Evolutionary conservation across 257 asterid genomes (phyloP), one percentile per base, ranked within the genome.

Genomic region (Dorcoceras hygrometricum): DNA sequence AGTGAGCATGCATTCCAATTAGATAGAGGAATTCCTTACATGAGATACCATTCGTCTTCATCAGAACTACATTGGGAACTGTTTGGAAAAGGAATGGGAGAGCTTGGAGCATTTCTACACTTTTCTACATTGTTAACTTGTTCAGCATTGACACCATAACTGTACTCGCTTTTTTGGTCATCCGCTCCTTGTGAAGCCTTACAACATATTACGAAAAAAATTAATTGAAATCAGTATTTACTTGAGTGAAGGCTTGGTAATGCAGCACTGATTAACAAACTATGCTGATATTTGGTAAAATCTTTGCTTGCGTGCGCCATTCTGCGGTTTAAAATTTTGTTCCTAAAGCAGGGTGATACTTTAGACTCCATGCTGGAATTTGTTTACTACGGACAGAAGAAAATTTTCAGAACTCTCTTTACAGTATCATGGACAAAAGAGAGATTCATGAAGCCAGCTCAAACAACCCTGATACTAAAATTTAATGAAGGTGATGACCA

Each of bases 1-100:
- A 27, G 57, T 43, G 8, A 27, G 57, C 26, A 56, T 60, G 59
- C 59, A 57, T 18, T 57, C 51, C 61, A 66, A 9, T 53, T 62
- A 22, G 46, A 64, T 65, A 4, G 57, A 69, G 64, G 67, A 68
- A 63, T 32, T 66, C 58, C 76, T 67, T 53, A 84, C 96, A 75
- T 79, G 66, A 78, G 81, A 70, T 76, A 88, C 23, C 81, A 64
- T 43, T 82, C 19, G 2, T 43, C 96, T 23, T 71, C 86, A 18
- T 29, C 64, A 12, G 68, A 66, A 23, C 59, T 71, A 55, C 36
- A 61, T 26, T 57, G 69, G 54, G 74, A 23, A 58, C 58, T 31
- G 32, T 67, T 54, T 32, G 84, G 84, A 76, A 81, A 70, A 72
- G 86, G 87, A 77, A 84, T 76, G 28, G 89, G 90, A 28, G 82